These are phyloP conservation scores for Stagonosporopsis tanaceti DNA, from an alignment of 2,329 filamentous ascomycete species.

Conservation along the genomic window DNA sequence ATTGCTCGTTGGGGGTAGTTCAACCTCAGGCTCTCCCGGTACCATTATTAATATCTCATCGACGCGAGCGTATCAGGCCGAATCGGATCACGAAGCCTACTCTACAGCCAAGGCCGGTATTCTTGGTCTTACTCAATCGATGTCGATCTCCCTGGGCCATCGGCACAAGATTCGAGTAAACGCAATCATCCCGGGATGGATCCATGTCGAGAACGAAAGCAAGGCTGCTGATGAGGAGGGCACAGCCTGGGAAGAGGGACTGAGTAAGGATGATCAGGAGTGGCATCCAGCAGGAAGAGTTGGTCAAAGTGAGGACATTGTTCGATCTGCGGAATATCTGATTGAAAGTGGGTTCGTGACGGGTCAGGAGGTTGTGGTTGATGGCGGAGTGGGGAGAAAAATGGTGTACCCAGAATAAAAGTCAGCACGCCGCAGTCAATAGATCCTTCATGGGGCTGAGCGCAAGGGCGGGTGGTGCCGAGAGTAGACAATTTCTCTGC, in stretches of 20 bases:
- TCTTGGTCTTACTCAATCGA: slow-evolving; percentile 58
- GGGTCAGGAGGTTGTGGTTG: slow-evolving; percentile 57
- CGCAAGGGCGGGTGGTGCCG: slow-evolving; percentile 5
- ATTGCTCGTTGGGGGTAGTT: slow-evolving; percentile 32
- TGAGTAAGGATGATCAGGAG: slow-evolving; percentile 55
- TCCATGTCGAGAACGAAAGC: slow-evolving; percentile 58
- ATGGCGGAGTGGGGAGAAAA: slow-evolving; percentile 57
- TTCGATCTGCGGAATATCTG: slow-evolving; percentile 53
- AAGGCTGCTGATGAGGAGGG: slow-evolving; percentile 53
- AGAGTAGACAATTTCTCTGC: slow-evolving; percentile 15
- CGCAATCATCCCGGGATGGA: slow-evolving; percentile 61
- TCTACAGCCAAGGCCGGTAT: slow-evolving; percentile 61
- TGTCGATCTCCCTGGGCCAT: slow-evolving; percentile 57
- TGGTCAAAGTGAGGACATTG: slow-evolving; percentile 59
- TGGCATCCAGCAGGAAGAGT: slow-evolving; percentile 62
- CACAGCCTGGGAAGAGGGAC: slow-evolving; percentile 55
- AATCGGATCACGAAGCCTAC: slow-evolving; percentile 60
- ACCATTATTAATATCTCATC: slow-evolving; percentile 59
- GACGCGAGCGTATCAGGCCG: slow-evolving; percentile 59
- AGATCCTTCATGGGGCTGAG: slow-evolving; percentile 11
- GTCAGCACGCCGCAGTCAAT: slow-evolving; percentile 5
- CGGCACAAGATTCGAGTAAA: slow-evolving; percentile 57
- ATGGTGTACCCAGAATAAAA: slow-evolving; percentile 52
- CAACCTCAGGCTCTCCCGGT: slow-evolving; percentile 33
- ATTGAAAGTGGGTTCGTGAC: slow-evolving; percentile 52